Base-by-base conservation (phyloP, 2,329 filamentous ascomycete species). In the Beauveria sp. region DNA sequence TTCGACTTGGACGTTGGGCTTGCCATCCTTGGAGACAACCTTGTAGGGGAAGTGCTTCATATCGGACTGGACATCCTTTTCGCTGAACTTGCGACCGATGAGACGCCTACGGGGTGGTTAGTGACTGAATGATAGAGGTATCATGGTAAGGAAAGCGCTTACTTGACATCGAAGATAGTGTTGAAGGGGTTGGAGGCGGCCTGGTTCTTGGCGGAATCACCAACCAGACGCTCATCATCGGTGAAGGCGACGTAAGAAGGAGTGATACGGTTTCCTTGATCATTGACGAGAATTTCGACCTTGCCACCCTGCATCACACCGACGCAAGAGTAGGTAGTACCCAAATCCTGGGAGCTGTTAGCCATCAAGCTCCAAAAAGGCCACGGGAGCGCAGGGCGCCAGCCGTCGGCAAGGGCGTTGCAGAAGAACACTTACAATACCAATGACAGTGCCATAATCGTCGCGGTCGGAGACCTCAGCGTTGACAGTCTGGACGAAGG, bases 41-140 rank as follows among this genome's bases (percentile, higher is more conserved):
- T 91, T 91, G 89, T 93, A 99, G 72, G 95, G 93, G 85, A 96
- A 97, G 83, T 97, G 90, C 90, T 99, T 98, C 74, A 95, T 85
- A 74, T 99, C 95, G 74, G 81, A 84, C 81, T 97, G 93, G 67
- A 97, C 88, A 66, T 96, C 90, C 81, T 88, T 90, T 75, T 95
- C 90, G 56, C 79, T 78, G 76, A 82, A 93, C 79, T 93, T 95
- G 76, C 89, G 89, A 71, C 90, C 90, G 73, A 95, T 93, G 71
- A 95, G 78, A 74, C 90, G 90, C 81, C 89, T 91, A 66, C 8
- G 5, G 1, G 18, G 26, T 20, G 53, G 66, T 72, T 67, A 71
- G 67, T 43, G 34, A 60, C 46, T 46, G 58, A 18, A 9, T 4
- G 34, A 16, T 38, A 20, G 16, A 20, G 18, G 56, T 5, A 30